These are phyloP conservation scores for Pythium scleroteichum DNA, from an alignment of 352 stramenopile species.

Conservation along the genomic window DNA sequence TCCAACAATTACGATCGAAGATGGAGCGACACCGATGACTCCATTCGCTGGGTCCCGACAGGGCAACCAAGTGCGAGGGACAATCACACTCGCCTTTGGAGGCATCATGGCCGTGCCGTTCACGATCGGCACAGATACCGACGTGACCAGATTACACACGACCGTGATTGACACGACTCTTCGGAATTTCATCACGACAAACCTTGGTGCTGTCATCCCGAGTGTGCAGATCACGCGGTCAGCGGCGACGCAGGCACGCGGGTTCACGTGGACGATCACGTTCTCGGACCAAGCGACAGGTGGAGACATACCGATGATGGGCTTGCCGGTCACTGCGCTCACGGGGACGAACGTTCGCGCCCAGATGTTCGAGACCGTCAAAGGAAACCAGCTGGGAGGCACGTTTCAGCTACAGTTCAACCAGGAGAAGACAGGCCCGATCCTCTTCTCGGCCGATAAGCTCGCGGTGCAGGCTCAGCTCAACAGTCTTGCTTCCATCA, in stretches of 20 bases:
- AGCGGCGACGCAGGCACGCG: constrained; percentile 55
- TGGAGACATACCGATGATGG: constrained; percentile 78
- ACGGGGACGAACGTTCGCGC: constrained; percentile 38
- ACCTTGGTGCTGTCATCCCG: constrained; percentile 41
- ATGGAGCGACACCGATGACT: constrained; percentile 37
- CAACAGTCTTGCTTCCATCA: constrained; percentile 92
- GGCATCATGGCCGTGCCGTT: constrained; percentile 44
- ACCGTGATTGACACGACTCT: constrained; percentile 40
- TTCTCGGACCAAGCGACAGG: constrained; percentile 65
- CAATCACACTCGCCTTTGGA: constrained; percentile 62
- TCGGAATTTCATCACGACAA: constrained; percentile 38
- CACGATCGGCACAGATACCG: constrained; percentile 46
- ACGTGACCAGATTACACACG: constrained; percentile 28
- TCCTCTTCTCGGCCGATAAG: constrained; percentile 84
- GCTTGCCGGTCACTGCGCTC: constrained; percentile 38
- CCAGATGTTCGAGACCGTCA: constrained; percentile 66
- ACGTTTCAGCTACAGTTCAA: constrained; percentile 94
- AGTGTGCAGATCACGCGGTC: constrained; percentile 60
- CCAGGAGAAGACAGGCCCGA: constrained; percentile 91
- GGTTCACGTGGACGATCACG: constrained; percentile 83
- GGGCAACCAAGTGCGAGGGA: constrained; percentile 91
- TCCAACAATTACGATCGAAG: constrained; percentile 45
- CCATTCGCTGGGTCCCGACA: constrained; percentile 71
- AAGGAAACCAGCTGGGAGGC: constrained; percentile 89
- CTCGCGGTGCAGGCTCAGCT: constrained; percentile 87